Conservation (phyloP, 768 basidiomycete genomes). For the Tricholoma matsutake region DNA sequence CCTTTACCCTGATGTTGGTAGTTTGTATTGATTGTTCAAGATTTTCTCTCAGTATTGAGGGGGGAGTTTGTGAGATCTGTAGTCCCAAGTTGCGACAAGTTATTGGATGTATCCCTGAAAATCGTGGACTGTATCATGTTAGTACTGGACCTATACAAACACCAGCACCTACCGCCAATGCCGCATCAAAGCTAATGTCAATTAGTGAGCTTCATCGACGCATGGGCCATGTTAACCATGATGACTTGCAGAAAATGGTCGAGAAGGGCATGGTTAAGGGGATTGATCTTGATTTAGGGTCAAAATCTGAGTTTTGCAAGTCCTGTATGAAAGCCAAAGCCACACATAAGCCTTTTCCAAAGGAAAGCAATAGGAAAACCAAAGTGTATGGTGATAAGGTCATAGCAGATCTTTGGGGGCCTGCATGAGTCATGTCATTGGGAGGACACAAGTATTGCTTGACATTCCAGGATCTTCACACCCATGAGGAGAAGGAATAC, state of each 20-base stretch:
- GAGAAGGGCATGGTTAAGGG: conserved; percentile 27
- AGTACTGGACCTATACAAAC: conserved; percentile 1
- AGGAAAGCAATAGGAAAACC: background rate
- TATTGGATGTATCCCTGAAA: background rate
- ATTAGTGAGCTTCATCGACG: no score
- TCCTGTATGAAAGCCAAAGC: conserved; percentile 22
- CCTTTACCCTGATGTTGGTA: conserved; percentile 27
- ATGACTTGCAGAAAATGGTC: conserved; percentile 16
- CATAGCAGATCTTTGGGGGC: background rate
- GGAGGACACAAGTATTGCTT: background rate
- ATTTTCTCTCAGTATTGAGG: background rate
- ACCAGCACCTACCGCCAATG: conserved; percentile 8
- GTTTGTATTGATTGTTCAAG: conserved; percentile 15
- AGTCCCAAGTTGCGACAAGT: background rate
- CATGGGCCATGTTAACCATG: no score
- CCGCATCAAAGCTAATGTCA: background rate
- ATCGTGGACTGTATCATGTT: conserved; percentile 18
- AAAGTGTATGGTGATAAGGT: background rate
- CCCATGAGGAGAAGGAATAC: no score
- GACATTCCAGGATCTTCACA: no score
- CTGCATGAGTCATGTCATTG: background rate
- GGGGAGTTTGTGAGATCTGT: background rate
- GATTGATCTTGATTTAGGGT: conserved; percentile 23
- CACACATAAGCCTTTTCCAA: background rate
- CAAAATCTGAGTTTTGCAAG: conserved; percentile 22